phyloP scores from a whole-genome alignment of 1,284 basidiomycete genomes.

The Microbotryum saponariae region DNA sequence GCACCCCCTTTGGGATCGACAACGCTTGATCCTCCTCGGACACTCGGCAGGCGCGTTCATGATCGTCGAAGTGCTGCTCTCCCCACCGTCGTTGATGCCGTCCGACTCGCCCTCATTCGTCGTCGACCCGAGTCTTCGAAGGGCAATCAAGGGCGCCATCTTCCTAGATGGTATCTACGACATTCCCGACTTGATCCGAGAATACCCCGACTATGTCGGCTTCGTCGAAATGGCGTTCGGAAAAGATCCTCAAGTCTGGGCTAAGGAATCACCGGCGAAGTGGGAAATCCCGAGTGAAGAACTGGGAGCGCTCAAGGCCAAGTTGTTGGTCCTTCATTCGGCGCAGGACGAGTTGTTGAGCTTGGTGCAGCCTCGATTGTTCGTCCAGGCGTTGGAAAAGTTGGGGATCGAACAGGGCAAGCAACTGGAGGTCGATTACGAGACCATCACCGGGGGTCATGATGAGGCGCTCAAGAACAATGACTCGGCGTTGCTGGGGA shows the following conservation, averaged over 20 bases:
- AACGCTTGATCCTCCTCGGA: conserved; percentile 11
- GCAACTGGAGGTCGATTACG: conserved; percentile 21
- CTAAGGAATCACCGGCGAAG: conserved; percentile 20
- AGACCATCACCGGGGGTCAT: conserved; percentile 19
- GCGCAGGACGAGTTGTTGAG: conserved; percentile 16
- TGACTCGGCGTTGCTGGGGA: conserved; percentile 6
- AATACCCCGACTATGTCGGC: conserved; percentile 24
- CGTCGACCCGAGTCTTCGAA: conserved; percentile 7
- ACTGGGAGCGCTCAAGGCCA: not conserved
- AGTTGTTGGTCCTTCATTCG: conserved; percentile 16
- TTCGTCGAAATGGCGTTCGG: conserved; percentile 27
- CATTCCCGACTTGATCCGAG: conserved; percentile 21
- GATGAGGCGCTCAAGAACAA: conserved; percentile 11
- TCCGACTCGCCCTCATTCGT: conserved; percentile 1
- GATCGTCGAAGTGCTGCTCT: conserved; percentile 6
- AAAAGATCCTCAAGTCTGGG: not conserved
- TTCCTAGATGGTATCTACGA: conserved; percentile 31
- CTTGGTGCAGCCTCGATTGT: conserved; percentile 15
- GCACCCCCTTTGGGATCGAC: conserved; percentile 20
- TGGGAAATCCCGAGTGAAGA: conserved; percentile 11
- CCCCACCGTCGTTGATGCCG: conserved; percentile 2
- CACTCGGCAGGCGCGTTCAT: conserved; percentile 33
- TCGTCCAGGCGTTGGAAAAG: conserved; percentile 8
- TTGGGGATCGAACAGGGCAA: not conserved
- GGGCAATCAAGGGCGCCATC: conserved; percentile 9